Evolutionary conservation across 371 early-diverging fungal genomes (phyloP).

Genomic region (Mucor indicus): DNA sequence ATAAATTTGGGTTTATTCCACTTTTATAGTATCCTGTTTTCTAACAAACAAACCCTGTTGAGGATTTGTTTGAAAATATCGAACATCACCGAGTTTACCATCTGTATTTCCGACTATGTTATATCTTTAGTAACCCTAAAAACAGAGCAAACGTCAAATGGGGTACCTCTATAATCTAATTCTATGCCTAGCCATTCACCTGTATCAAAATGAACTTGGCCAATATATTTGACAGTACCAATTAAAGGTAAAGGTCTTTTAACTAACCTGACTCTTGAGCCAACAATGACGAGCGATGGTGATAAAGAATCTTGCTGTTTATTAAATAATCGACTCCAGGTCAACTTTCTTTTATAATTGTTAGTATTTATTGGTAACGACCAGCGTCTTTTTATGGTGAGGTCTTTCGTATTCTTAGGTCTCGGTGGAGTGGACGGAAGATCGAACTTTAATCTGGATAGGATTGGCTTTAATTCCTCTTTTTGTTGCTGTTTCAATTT

Average conservation of each 20-base stretch:
- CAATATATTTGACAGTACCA: slow-evolving; percentile 38
- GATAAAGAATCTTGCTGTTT: neutral
- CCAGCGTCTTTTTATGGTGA: neutral
- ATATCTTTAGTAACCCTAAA: neutral
- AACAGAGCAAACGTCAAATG: neutral
- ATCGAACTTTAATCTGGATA: slow-evolving; percentile 19
- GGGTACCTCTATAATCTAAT: slow-evolving; percentile 37
- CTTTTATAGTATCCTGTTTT: slow-evolving; percentile 25
- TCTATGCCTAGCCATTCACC: slow-evolving; percentile 43
- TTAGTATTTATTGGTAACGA: slow-evolving; percentile 4
- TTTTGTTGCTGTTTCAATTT: slow-evolving; percentile 6
- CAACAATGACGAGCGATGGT: slow-evolving; percentile 2
- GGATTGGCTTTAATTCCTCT: neutral
- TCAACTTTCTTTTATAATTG: neutral
- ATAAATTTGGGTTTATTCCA: neutral
- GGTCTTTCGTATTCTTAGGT: neutral
- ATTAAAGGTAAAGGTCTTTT: slow-evolving; percentile 32
- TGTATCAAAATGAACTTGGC: slow-evolving; percentile 26
- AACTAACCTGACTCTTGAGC: slow-evolving; percentile 29
- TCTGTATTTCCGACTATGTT: slow-evolving; percentile 40
- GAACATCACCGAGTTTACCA: slow-evolving; percentile 30
- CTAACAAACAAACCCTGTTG: slow-evolving; percentile 42
- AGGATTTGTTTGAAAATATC: slow-evolving; percentile 41
- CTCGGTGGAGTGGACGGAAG: slow-evolving; percentile 25
- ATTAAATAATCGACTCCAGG: slow-evolving; percentile 7